A percentile compares a stretch with the other conserved stretches of the same genome.
Conservation (phyloP, 257 asterid genomes). For the Leonotis leonurus region DNA sequence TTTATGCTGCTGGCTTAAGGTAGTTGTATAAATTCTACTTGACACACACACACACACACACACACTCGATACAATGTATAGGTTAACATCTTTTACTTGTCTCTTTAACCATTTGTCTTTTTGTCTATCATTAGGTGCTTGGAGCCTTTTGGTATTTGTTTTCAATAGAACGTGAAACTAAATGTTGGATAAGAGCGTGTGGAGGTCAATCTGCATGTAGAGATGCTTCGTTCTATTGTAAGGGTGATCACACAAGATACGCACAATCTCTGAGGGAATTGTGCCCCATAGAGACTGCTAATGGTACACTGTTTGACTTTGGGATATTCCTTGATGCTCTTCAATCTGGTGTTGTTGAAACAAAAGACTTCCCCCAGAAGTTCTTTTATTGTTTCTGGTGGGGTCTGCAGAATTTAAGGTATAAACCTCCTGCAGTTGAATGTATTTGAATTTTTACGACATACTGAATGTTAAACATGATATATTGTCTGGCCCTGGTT, state of each 20-base stretch:
- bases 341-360: constrained; percentile 84
- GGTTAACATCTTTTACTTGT: not conserved
- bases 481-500: no score
- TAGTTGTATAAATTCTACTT: not conserved
- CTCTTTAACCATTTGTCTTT: constrained; percentile 16
- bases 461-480: no score
- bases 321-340: constrained; percentile 94
- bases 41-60: no score
- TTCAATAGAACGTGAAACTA: constrained; percentile 87
- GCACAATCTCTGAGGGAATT: constrained; percentile 29
- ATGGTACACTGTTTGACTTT: constrained; percentile 63
- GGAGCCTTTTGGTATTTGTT: constrained; percentile 97
- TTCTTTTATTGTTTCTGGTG: constrained; percentile 99
- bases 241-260: constrained; percentile 33
- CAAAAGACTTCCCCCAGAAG: constrained; percentile 82
- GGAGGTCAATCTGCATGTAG: constrained; percentile 34
- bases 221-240: constrained; percentile 52
- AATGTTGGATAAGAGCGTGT: constrained; percentile 81
- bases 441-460: not conserved
- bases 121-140: constrained; percentile 44
- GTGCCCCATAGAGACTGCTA: constrained; percentile 64
- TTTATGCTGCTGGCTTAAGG: not conserved
- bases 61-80: no score
- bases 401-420: constrained; percentile 99
- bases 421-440: constrained; percentile 9